phyloP scores from a whole-genome alignment of 306 rosid species.

The Chamaecrista fasciculata region DNA sequence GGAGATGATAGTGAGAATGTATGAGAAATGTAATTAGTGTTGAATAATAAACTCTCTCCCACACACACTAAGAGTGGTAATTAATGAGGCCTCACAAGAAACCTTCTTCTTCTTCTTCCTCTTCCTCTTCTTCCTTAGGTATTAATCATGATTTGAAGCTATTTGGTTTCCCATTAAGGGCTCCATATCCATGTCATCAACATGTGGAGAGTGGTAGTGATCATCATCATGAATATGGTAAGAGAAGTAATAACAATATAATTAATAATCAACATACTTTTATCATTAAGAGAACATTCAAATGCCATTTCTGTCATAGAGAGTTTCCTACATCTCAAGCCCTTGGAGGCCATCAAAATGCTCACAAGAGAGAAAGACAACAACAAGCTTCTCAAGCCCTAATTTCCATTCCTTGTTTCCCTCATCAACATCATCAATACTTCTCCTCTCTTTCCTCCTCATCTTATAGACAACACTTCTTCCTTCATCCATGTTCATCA shows the following conservation, averaged over 20 bases:
- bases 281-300: neutral
- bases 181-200: no score
- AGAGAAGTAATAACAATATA: no score
- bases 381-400: constrained; percentile 15
- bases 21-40: no score
- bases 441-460: neutral
- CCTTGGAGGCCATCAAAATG: constrained; percentile 44
- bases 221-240: no score
- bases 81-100: neutral
- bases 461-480: no score
- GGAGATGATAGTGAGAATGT: no score
- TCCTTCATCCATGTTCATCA: no score
- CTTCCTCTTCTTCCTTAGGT: neutral
- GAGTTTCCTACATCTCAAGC: constrained; percentile 40
- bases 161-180: constrained; percentile 14
- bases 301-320: constrained; percentile 31
- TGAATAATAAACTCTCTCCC: no score
- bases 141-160: neutral
- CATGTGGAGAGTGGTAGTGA: no score
- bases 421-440: neutral
- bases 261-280: no score
- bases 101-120: neutral
- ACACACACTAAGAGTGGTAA: no score
- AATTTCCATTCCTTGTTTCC: no score
- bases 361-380: constrained; percentile 39